phyloP scores from a whole-genome alignment of 208 protist genomes.

The Strigomonas galati region DNA sequence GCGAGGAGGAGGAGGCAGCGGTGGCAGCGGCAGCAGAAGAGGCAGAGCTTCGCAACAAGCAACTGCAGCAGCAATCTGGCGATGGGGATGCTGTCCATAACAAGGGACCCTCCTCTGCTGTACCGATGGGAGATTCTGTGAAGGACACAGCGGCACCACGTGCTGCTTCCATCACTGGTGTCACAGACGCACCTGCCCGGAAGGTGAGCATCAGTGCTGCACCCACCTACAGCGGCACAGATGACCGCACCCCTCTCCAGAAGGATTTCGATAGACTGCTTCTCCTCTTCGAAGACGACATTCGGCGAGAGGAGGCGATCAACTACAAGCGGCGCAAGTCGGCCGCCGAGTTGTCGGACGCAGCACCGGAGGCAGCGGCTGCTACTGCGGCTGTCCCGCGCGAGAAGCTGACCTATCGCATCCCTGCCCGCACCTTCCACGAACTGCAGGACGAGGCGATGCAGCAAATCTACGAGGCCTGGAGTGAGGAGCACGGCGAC shows the following conservation, averaged over 20 bases:
- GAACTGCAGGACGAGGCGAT: slow-evolving; percentile 60
- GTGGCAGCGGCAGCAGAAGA: no score
- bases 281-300: slow-evolving; percentile 39
- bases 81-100: no score
- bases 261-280: slow-evolving; percentile 49
- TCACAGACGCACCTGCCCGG: neutral
- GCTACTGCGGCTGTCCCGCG: neutral
- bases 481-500: slow-evolving; percentile 22
- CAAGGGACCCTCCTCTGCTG: no score
- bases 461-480: slow-evolving; percentile 59
- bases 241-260: slow-evolving; percentile 15
- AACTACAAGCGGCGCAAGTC: neutral
- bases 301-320: slow-evolving; percentile 13
- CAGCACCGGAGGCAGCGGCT: neutral
- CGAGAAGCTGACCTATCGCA: slow-evolving; percentile 16
- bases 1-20: neutral
- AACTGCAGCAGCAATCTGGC: no score
- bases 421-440: slow-evolving; percentile 46
- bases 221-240: neutral
- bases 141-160: no score
- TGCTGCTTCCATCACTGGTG: neutral
- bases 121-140: no score
- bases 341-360: neutral
- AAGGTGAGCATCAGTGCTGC: neutral
- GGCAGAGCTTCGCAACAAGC: no score